Evolutionary conservation across 139 green algal genomes (phyloP).

Genomic region (Micromonas commoda): DNA sequence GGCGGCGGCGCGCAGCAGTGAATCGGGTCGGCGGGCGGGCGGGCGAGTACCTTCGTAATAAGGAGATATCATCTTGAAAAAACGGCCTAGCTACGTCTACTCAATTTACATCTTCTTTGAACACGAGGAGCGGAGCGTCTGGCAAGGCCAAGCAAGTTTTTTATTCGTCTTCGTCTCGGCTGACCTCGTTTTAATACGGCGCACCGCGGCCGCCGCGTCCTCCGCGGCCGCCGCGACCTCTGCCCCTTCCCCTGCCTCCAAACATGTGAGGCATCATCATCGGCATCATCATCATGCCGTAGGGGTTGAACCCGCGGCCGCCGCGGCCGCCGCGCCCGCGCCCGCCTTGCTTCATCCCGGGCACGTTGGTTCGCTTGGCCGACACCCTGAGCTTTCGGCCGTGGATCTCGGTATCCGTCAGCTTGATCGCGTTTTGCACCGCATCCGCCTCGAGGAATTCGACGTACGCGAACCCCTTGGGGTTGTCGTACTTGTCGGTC

Average conservation of each 20-base stretch:
- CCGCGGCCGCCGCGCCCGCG: constrained; percentile 54
- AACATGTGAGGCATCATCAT: constrained; percentile 24
- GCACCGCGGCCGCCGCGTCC: constrained; percentile 6
- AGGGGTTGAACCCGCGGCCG: neutral
- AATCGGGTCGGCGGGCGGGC: neutral
- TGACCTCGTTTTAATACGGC: neutral
- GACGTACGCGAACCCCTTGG: constrained; percentile 96
- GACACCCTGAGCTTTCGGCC: constrained; percentile 73
- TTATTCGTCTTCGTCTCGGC: neutral
- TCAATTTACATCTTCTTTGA: constrained; percentile 6
- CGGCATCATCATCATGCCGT: constrained; percentile 3
- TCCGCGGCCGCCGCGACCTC: neutral
- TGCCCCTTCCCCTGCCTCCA: neutral
- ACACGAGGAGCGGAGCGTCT: neutral
- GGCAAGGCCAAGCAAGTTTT: neutral
- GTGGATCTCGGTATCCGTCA: constrained; percentile 71
- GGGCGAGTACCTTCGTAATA: neutral
- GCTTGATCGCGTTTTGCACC: constrained; percentile 72
- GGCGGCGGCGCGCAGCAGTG: neutral
- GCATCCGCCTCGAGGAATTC: constrained; percentile 96
- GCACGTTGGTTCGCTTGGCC: constrained; percentile 91
- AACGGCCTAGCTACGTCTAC: neutral
- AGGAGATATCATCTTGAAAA: constrained; percentile 16
- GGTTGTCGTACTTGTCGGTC: constrained; percentile 84
- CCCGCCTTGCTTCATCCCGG: constrained; percentile 69